phyloP scores from a whole-genome alignment of 2,329 filamentous ascomycete species.

The Epichloe amarillans region DNA sequence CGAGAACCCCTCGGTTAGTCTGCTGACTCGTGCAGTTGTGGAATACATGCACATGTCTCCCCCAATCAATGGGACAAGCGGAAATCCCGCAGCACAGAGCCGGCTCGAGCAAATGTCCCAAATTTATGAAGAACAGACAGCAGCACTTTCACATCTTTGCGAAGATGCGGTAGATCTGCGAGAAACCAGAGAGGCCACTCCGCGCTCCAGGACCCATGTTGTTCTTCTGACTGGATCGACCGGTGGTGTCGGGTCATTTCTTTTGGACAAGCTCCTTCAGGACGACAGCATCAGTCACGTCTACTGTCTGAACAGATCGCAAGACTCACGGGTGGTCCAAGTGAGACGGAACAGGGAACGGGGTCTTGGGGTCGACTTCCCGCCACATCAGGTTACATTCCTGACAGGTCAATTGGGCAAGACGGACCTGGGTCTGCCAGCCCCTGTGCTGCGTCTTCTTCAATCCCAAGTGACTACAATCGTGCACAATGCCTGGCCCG shows the following conservation, averaged over 20 bases:
- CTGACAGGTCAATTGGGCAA: neutral
- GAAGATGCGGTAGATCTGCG: neutral
- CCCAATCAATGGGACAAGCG: neutral
- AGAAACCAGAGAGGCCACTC: neutral
- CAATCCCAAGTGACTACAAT: neutral
- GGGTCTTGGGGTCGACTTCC: neutral
- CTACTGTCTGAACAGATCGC: constrained; percentile 5
- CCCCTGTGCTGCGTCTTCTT: neutral
- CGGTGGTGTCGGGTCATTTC: constrained; percentile 5
- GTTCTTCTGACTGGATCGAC: constrained; percentile 6
- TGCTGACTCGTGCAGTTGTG: neutral
- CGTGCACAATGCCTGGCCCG: constrained; percentile 7
- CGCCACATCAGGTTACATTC: constrained; percentile 1
- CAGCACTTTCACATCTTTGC: neutral
- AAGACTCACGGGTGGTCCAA: neutral
- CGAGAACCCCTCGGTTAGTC: neutral
- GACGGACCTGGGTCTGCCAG: neutral
- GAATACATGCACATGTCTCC: neutral
- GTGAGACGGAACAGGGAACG: neutral
- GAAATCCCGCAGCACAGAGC: neutral
- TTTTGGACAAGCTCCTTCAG: constrained; percentile 1
- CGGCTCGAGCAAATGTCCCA: neutral
- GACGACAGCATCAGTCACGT: neutral
- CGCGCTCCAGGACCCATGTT: neutral
- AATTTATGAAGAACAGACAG: neutral